Conservation (phyloP, 23 red algal genomes). For the Gracilaria gracilis region DNA sequence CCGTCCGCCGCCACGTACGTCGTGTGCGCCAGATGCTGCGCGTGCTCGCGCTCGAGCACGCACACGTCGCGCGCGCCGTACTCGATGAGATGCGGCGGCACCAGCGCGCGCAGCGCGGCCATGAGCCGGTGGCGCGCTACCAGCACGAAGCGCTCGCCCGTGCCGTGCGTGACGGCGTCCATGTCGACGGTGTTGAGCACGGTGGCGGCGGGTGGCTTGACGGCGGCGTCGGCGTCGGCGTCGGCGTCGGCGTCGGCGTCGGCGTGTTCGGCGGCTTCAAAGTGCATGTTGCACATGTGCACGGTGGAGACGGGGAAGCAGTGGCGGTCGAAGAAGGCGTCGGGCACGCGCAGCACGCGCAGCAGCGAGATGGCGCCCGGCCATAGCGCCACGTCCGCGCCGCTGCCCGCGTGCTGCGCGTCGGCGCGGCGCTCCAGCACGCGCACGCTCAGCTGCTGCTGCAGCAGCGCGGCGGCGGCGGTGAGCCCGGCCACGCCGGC, state of each 20-base stretch:
- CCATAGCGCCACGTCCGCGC: conserved; percentile 79
- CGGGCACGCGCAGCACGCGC: conserved; percentile 28
- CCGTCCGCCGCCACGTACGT: neutral
- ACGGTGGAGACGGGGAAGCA: conserved; percentile 59
- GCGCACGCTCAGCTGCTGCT: conserved; percentile 32
- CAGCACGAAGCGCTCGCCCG: conserved; percentile 52
- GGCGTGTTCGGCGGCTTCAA: neutral
- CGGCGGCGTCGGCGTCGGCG: conserved; percentile 45
- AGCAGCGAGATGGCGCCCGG: conserved; percentile 60
- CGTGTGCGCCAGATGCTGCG: neutral
- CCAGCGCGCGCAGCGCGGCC: conserved; percentile 5
- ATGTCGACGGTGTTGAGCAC: conserved; percentile 66
- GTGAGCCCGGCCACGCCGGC: conserved; percentile 73
- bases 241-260: conserved; percentile 5
- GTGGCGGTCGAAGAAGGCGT: conserved; percentile 15
- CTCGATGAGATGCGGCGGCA: conserved; percentile 13
- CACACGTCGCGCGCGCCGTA: conserved; percentile 37
- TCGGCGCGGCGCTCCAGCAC: conserved; percentile 60
- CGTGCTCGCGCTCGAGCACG: conserved; percentile 35
- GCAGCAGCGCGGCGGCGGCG: conserved; percentile 27
- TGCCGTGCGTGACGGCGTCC: conserved; percentile 52
- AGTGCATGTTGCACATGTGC: conserved; percentile 41
- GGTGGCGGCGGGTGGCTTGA: neutral
- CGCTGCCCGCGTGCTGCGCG: conserved; percentile 10
- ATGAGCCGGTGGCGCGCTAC: conserved; percentile 37